A percentile compares a stretch with the other conserved stretches of the same genome.
phyloP scores from a whole-genome alignment of 139 green algal species.

The Deuterostichococcus epilithicus region DNA sequence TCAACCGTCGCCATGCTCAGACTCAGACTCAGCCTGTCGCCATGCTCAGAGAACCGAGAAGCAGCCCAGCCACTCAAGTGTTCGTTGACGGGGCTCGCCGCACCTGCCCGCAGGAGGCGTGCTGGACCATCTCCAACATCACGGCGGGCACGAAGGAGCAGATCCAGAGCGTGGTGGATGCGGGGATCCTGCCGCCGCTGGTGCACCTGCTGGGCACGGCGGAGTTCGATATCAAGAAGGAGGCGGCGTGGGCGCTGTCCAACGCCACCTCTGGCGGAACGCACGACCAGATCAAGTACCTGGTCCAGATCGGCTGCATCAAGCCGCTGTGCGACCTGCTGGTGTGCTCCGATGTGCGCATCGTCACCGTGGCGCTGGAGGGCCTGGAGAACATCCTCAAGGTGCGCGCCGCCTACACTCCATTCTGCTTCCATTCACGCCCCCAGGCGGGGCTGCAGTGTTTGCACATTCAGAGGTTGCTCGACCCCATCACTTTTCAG shows the following conservation, averaged over 20 bases:
- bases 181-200: slow-evolving; percentile 85
- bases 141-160: slow-evolving; percentile 98
- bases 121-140: slow-evolving; percentile 99
- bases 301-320: slow-evolving; percentile 88
- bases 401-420: slow-evolving; percentile 43
- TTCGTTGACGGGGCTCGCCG: too few relatives aligned
- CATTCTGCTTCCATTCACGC: background rate
- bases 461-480: background rate
- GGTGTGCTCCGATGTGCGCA: slow-evolving; percentile 80
- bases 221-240: slow-evolving; percentile 99
- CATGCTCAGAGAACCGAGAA: too few relatives aligned
- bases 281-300: slow-evolving; percentile 76
- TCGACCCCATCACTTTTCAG: too few relatives aligned
- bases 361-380: slow-evolving; percentile 98
- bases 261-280: slow-evolving; percentile 96
- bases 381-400: slow-evolving; percentile 99
- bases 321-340: slow-evolving; percentile 96
- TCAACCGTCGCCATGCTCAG: too few relatives aligned
- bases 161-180: slow-evolving; percentile 93
- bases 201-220: slow-evolving; percentile 82
- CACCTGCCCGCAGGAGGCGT: slow-evolving; percentile 82
- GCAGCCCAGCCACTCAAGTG: too few relatives aligned
- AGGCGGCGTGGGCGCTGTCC: slow-evolving; percentile 97
- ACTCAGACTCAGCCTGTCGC: too few relatives aligned
- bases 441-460: background rate